Base-by-base conservation (phyloP, 768 basidiomycete genomes). In the Xerocomellus intermedius region DNA sequence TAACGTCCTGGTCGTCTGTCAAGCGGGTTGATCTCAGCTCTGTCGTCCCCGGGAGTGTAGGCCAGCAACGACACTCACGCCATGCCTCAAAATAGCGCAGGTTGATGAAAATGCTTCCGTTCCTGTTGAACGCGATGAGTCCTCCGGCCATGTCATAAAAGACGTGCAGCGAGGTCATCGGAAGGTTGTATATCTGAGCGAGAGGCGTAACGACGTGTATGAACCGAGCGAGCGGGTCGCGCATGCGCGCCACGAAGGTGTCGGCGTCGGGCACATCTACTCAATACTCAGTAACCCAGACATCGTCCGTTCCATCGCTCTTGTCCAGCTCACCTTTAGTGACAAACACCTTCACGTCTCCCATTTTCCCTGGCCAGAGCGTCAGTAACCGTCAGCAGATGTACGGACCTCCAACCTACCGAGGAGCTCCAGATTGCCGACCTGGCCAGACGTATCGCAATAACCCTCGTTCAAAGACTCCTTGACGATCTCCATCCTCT, bases 41-140 rank as follows among this genome's bases (percentile, higher is more conserved):
- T 28, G 3, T 33, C 14, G 4, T 26, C 35, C n/a, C 17, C 2
- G 4, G 22, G 26, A 19, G 17, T 7, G 0, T 9, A 38, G 10
- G 6, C 3, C 13, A 19, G 32, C 16, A 39, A 17, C 36, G 36
- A 24, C n/a, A 80, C 87, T 76, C 69, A 94, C 89, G 94, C 91
- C 91, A 94, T 47, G 86, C 82, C 64, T 90, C 80, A 57, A 83
- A 94, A 68, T 87, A 96, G 21, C 94, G 80, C 22, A 93, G 73
- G 67, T 97, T 98, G 55, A 97, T 71, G 72, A 93, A 98, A 16
- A 98, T 78, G 55, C 88, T 89, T 3, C 89, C 93, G 45, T 84
- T 84, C 26, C 94, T 78, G 69, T 98, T 99, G 77, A 99, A 98
- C 2, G 94, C 97, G 51, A 98, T 96, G 13, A 90, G 73, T 2